phyloP scores from a whole-genome alignment of 1,284 basidiomycete genomes.

The Peniophora sp. region DNA sequence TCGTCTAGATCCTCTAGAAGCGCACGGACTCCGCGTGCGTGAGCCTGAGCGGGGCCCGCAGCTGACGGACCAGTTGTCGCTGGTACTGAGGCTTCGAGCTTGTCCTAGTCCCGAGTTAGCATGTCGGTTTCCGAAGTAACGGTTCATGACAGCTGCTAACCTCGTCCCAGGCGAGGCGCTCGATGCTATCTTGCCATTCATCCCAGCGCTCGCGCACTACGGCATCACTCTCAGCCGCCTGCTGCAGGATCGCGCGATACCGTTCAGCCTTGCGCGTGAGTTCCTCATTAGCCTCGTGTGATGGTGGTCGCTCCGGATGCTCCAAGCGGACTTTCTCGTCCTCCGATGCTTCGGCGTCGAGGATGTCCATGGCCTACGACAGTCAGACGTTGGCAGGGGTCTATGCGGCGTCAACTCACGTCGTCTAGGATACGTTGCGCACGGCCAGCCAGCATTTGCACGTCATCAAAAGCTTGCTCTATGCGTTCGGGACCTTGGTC shows the following conservation, averaged over 20 bases:
- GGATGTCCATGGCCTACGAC: slow-evolving; percentile 72
- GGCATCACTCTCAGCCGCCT: slow-evolving; percentile 71
- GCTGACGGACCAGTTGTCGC: slow-evolving; percentile 44
- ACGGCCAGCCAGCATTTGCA: slow-evolving; percentile 59
- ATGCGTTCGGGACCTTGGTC: slow-evolving; percentile 74
- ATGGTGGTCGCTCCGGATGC: slow-evolving; percentile 49
- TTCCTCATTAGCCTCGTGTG: slow-evolving; percentile 72
- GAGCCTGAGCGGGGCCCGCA: slow-evolving; percentile 36
- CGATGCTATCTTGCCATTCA: slow-evolving; percentile 75
- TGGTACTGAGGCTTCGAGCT: slow-evolving; percentile 61
- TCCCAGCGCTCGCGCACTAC: slow-evolving; percentile 78
- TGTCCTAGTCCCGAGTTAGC: slow-evolving; percentile 35
- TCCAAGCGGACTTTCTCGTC: slow-evolving; percentile 61
- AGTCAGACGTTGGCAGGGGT: background rate
- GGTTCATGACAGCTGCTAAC: slow-evolving; percentile 27
- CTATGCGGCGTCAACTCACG: slow-evolving; percentile 32
- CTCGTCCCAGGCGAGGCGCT: slow-evolving; percentile 66
- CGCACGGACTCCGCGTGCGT: slow-evolving; percentile 69
- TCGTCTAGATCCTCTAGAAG: slow-evolving; percentile 81
- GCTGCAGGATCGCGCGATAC: slow-evolving; percentile 65
- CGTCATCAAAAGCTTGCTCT: slow-evolving; percentile 65
- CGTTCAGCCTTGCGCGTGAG: slow-evolving; percentile 64
- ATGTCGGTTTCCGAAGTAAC: background rate
- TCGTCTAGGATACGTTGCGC: slow-evolving; percentile 67
- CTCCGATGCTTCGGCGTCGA: slow-evolving; percentile 86